These are phyloP conservation scores for Suillus sp. DNA, from an alignment of 768 basidiomycete species.

Conservation along the genomic window DNA sequence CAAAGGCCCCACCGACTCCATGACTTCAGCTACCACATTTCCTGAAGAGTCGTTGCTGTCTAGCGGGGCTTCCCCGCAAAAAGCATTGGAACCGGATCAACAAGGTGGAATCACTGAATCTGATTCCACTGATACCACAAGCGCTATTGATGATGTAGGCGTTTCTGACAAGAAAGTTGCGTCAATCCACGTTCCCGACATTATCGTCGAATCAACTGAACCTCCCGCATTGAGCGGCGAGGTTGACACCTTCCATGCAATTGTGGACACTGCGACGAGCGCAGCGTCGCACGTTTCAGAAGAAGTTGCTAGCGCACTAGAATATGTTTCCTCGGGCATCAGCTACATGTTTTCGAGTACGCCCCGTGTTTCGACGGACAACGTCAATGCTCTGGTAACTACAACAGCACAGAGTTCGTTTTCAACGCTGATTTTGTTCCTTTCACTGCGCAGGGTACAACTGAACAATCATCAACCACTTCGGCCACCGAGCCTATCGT, in stretches of 20 bases:
- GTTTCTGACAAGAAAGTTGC: background rate
- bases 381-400: background rate
- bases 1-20: conserved; percentile 16
- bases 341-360: conserved; percentile 1
- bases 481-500: conserved; percentile 22
- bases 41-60: background rate
- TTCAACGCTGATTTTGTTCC: background rate
- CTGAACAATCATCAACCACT: conserved; percentile 13
- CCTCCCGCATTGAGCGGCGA: background rate
- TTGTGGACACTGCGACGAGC: background rate
- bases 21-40: conserved; percentile 1
- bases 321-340: background rate
- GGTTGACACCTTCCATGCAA: background rate
- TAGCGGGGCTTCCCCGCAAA: background rate
- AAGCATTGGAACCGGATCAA: background rate
- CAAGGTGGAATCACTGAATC: conserved; percentile 2
- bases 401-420: no score
- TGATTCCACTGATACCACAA: background rate
- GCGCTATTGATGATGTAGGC: background rate
- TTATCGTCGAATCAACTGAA: background rate
- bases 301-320: background rate
- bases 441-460: background rate
- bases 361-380: background rate
- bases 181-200: background rate
- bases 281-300: background rate